These are phyloP conservation scores for maize (Zea mays) DNA, from an alignment of 176 grass and related monocot genomes.

Conservation along the genomic window DNA sequence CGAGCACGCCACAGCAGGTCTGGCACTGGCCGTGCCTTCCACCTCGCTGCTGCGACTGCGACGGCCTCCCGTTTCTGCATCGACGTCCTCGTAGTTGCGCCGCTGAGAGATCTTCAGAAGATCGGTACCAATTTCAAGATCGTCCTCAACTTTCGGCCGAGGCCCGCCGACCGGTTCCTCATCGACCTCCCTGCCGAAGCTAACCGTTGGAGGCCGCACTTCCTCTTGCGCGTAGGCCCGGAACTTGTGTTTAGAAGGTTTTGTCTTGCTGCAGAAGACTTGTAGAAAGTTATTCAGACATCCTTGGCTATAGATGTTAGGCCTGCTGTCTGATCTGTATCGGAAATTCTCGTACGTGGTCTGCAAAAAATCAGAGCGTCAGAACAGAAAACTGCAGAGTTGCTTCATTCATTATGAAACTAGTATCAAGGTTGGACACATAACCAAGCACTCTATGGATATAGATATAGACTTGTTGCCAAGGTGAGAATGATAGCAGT, in stretches of 20 bases:
- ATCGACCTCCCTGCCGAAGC: conserved; percentile 42
- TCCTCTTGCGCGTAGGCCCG: conserved; percentile 63
- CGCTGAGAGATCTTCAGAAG: conserved; percentile 85
- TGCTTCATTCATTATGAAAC: conserved; percentile 13
- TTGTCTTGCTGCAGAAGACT: conserved; percentile 59
- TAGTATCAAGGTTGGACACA: conserved; percentile 21
- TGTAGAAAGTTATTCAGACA: conserved; percentile 74
- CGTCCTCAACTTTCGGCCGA: conserved; percentile 90
- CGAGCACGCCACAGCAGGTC: conserved; percentile 28
- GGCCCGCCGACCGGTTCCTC: conserved; percentile 58
- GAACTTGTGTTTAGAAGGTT: conserved; percentile 86
- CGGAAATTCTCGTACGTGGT: conserved; percentile 96
- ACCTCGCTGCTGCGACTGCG: conserved; percentile 50
- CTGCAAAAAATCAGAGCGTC: conserved; percentile 54
- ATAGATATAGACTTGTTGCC: not conserved
- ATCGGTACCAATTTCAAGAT: conserved; percentile 85
- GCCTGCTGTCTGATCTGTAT: conserved; percentile 71
- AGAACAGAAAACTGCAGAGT: not conserved
- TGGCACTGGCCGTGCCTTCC: conserved; percentile 36
- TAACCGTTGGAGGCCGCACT: conserved; percentile 47
- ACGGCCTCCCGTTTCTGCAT: conserved; percentile 48
- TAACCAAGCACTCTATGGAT: not conserved
- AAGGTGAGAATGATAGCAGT: no score
- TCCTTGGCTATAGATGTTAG: conserved; percentile 67
- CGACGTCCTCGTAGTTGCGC: conserved; percentile 64